Evolutionary conservation across 257 asterid genomes (phyloP), one percentile per base, ranked within the genome.

Genomic region (Leonotis leonurus): DNA sequence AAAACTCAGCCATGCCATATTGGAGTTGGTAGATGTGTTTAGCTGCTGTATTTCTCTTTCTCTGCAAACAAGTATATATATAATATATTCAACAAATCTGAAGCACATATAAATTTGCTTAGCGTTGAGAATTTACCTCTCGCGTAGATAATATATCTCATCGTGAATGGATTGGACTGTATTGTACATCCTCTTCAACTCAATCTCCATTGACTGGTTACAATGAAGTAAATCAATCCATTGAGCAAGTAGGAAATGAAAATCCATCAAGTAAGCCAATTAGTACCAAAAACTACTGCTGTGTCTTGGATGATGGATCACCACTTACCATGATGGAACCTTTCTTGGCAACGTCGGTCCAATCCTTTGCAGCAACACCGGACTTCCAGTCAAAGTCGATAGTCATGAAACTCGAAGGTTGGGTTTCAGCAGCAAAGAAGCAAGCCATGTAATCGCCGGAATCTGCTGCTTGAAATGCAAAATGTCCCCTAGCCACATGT

Each of bases 371-470:
- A 26, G 93, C 90, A 13, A 90, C 77, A 49, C 97, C 97, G 20
- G 94, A 80, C 66, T 81, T 90, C 97, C 97, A 90, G 44, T 83
- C 95, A 26, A 90, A 88, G 70, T 90, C 96, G 6, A 88, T 18
- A 6, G 88, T 88, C 48, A 90, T n/a, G 2, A 81, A 62, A 14
- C 65, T 70, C 3, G 86, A 48, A 33, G 95, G 94, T 41, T 75
- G 77, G 78, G 75, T 76, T 70, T 81, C 87, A 24, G 83, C 71
- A 22, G 94, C 89, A 22, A 71, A 76, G 56, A 90, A 90, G 79
- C 98, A 90, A 49, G 98, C 75, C 95, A 86, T 77, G 71, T 90
- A 90, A 56, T 90, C 96, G 43, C 96, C 98, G 11, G 76, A 73
- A 58, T 90, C 98, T 0, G 64, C 51, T 17, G 95, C 74, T 71